These are phyloP conservation scores for Apodospora peruviana DNA, from an alignment of 495 filamentous ascomycete species.

Conservation along the genomic window DNA sequence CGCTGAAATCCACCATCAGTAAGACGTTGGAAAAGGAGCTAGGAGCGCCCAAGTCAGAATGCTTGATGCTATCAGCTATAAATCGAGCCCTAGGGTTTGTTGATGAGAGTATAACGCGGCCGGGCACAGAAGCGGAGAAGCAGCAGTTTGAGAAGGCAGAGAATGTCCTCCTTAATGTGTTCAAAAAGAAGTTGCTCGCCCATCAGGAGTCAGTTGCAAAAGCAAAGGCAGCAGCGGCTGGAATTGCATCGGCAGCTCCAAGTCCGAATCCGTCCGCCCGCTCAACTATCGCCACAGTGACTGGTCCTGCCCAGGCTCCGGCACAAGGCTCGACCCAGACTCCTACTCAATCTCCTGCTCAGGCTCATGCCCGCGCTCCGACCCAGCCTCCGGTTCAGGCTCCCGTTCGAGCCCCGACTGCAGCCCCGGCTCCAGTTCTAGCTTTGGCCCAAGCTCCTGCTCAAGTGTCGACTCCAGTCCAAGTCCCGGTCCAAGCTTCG, in stretches of 20 bases:
- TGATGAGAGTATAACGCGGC: constrained; percentile 24
- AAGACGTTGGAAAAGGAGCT: constrained; percentile 20
- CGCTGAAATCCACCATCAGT: constrained; percentile 22
- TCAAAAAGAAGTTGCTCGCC: constrained; percentile 14
- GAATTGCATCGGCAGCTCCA: constrained; percentile 2
- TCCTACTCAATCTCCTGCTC: neutral
- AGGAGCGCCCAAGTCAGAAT: constrained; percentile 21
- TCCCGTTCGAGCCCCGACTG: no score
- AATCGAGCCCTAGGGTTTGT: constrained; percentile 30
- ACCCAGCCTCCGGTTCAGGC: neutral
- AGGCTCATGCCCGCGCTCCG: neutral
- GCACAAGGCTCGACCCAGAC: neutral
- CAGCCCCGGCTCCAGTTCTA: neutral
- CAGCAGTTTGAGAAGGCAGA: constrained; percentile 22
- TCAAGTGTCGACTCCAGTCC: no score
- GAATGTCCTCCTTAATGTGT: constrained; percentile 20
- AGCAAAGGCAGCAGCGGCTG: constrained; percentile 1
- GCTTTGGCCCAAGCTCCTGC: no score
- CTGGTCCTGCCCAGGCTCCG: neutral
- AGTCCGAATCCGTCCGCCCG: neutral
- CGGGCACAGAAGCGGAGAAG: no score
- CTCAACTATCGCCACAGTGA: neutral
- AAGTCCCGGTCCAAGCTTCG: neutral
- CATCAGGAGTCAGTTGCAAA: constrained; percentile 16
- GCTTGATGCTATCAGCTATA: constrained; percentile 30